Percentiles rank a stretch among this genome's conserved stretches.
phyloP scores from a whole-genome alignment of 495 filamentous ascomycete species.

The Penicillium verhagenii region DNA sequence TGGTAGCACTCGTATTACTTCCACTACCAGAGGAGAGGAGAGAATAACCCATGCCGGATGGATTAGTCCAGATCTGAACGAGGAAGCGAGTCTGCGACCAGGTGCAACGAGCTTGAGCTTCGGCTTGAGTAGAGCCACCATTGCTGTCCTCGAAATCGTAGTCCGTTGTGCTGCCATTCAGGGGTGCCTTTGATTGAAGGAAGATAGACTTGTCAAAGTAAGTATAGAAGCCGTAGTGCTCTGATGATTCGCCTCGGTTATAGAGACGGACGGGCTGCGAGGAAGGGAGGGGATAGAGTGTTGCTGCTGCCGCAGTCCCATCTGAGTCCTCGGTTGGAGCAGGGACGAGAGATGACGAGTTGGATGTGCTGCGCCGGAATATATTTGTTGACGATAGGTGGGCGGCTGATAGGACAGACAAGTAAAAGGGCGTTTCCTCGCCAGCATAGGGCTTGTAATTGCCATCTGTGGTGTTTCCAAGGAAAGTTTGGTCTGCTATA shows the following conservation, averaged over 20 bases:
- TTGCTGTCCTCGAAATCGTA: conserved; percentile 54
- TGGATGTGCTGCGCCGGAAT: conserved; percentile 25
- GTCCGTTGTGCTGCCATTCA: conserved; percentile 31
- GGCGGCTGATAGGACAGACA: conserved; percentile 41
- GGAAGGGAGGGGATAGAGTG: conserved; percentile 61
- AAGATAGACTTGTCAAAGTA: conserved; percentile 91
- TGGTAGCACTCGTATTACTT: conserved; percentile 2
- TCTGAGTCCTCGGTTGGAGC: conserved; percentile 59
- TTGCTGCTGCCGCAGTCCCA: conserved; percentile 68
- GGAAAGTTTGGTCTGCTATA: conserved; percentile 67
- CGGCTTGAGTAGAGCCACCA: conserved; percentile 59
- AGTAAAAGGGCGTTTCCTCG: conserved; percentile 54
- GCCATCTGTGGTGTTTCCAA: conserved; percentile 81
- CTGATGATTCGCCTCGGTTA: conserved; percentile 71
- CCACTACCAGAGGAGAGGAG: conserved; percentile 35
- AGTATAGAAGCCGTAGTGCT: conserved; percentile 93
- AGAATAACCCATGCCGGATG: conserved; percentile 39
- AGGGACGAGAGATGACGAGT: conserved; percentile 50
- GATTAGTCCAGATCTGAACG: conserved; percentile 84
- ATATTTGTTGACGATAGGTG: conserved; percentile 25
- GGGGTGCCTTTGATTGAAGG: conserved; percentile 52
- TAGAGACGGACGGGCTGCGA: conserved; percentile 85
- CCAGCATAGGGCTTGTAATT: conserved; percentile 55
- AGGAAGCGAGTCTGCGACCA: conserved; percentile 83
- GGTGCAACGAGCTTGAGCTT: conserved; percentile 70